These are phyloP conservation scores for Rutstroemia sp. DNA, from an alignment of 2,329 filamentous ascomycete species.

Conservation along the genomic window DNA sequence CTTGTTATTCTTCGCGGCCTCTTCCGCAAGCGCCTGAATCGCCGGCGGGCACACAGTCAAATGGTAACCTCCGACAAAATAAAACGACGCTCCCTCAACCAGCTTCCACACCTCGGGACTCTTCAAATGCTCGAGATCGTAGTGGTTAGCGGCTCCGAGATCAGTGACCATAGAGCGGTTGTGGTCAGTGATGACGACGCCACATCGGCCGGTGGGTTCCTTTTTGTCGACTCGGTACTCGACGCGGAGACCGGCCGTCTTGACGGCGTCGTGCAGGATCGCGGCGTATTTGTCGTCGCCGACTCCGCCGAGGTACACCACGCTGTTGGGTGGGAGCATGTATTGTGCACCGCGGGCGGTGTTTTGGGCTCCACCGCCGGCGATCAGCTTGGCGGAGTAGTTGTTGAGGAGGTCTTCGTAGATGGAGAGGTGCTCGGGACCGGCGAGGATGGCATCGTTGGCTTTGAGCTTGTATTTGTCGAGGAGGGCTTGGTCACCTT, in stretches of 20 bases:
- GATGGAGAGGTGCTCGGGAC: conserved; percentile 80
- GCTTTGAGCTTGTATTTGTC: conserved; percentile 89
- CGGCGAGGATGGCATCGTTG: conserved; percentile 96
- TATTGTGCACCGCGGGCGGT: conserved; percentile 95
- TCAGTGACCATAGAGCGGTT: conserved; percentile 93
- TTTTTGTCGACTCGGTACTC: conserved; percentile 89
- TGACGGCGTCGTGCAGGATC: conserved; percentile 77
- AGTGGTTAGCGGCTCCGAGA: conserved; percentile 92
- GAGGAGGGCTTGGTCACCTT: conserved; percentile 75
- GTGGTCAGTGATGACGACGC: conserved; percentile 93
- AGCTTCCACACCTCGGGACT: conserved; percentile 84
- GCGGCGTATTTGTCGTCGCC: conserved; percentile 95
- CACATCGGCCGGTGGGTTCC: conserved; percentile 85
- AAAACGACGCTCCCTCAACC: conserved; percentile 80
- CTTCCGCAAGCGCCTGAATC: conserved; percentile 81
- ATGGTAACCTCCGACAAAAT: conserved; percentile 95
- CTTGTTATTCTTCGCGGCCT: conserved; percentile 87
- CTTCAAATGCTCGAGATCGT: conserved; percentile 91
- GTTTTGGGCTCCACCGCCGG: conserved; percentile 95
- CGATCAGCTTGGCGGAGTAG: conserved; percentile 88
- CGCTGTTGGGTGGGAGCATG: conserved; percentile 80
- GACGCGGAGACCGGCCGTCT: conserved; percentile 80
- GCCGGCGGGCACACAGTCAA: conserved; percentile 92
- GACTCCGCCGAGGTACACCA: conserved; percentile 89
- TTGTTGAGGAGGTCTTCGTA: conserved; percentile 93